A percentile compares a stretch with the other conserved stretches of the same genome.
Conservation (phyloP, 2,329 filamentous ascomycete genomes). For the Gaeumannomyces sp. region DNA sequence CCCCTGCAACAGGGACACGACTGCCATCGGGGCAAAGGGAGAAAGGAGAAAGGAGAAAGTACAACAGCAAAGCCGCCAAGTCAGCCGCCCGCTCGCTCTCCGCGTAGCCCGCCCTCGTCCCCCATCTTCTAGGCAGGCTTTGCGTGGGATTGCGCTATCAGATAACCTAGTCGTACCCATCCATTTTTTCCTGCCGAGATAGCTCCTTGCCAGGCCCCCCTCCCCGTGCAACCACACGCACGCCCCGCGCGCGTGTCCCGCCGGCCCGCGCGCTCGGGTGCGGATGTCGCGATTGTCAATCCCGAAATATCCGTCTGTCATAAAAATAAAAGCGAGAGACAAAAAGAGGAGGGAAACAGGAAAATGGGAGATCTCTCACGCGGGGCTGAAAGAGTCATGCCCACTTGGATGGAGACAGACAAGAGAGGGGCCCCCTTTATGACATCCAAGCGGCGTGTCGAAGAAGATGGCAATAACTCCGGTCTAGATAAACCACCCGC, state of each 20-base stretch:
- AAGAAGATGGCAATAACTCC: not conserved
- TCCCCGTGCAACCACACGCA: not conserved
- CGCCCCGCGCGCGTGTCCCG: not conserved
- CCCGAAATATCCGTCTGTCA: not conserved
- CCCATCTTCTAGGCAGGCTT: too few species aligned
- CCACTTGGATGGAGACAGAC: not conserved
- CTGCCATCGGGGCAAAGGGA: not conserved
- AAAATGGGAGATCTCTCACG: not conserved
- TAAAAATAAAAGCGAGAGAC: not conserved
- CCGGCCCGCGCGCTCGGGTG: not conserved
- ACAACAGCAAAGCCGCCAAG: not conserved
- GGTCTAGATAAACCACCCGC: not conserved
- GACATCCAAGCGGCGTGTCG: not conserved
- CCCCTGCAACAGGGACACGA: not conserved
- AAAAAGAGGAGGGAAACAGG: not conserved
- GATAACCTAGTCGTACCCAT: too few species aligned
- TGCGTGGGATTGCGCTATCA: too few species aligned
- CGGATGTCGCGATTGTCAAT: not conserved
- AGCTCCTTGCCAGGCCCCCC: too few species aligned
- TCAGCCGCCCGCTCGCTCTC: not conserved
- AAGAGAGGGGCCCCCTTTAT: not conserved
- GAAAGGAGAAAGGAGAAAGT: not conserved
- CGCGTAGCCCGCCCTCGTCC: too few species aligned
- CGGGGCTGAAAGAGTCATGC: slow-evolving; percentile 1
- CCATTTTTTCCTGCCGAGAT: too few species aligned